Evolutionary conservation across 805 yeast species (phyloP), one percentile per base, ranked within the genome.

Genomic region (Sugiyamaella marilandica): DNA sequence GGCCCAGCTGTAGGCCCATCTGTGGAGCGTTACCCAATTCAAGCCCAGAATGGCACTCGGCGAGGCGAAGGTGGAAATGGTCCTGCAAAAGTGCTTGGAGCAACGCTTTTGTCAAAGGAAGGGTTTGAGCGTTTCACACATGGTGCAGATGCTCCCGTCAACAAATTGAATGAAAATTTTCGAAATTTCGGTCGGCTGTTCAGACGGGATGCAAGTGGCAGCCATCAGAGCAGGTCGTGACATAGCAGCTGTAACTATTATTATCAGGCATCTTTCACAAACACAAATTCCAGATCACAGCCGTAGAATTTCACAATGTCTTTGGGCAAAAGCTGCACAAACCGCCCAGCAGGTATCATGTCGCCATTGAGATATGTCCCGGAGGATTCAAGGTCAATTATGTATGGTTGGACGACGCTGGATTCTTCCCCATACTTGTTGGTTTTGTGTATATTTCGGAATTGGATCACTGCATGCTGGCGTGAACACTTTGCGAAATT

Each of bases 121-220:
- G 60, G 61, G 2, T 48, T 64, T 34, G 67, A 62, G 47, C 56
- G 59, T 24, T 57, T 64, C 44, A 52, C 66, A 53, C 72, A 67
- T 56, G 76, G 79, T 54, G 77, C 84, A 34, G 89, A 84, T 54
- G 81, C 75, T 41, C 81, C 81, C 52, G 82, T 82, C 24, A 83
- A 73, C 64, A 83, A 79, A 59, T 64, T 85, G 51, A 83, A 83
- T 63, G 89, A 84, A 62, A 84, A 83, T 57, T 75, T 83, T 66
- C 79, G 76, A 61, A 80, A 73, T 55, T 75, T 85, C 55, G 87
- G 88, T 8, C 79, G 84, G 53, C 70, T 80, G 49, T 79, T 79
- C 64, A 73, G 76, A 53, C 70, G 75, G 53, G 70, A 67, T 45
- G 64, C 63, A n/a, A 49, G 51, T 24, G 55, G 59, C 16, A 50